A percentile compares a stretch with the other conserved stretches of the same genome.
Evolutionary conservation across 306 rosid genomes (phyloP).

Genomic region (Dryas alaskensis): DNA sequence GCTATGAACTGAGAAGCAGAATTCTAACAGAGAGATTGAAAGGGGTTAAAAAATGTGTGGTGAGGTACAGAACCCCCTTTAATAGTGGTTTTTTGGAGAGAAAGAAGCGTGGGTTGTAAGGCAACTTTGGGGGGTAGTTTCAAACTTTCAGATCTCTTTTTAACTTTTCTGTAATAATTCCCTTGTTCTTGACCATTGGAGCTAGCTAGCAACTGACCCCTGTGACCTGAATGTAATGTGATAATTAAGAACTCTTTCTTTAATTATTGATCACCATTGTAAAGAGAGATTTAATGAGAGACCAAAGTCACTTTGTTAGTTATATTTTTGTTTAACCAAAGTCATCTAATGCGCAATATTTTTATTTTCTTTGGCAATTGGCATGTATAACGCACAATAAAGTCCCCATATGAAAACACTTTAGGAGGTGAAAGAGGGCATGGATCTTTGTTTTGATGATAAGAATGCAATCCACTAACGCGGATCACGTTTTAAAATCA

Average conservation of each 20-base stretch:
- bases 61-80: constrained; percentile 32
- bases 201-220: constrained; percentile 44
- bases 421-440: neutral
- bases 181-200: constrained; percentile 26
- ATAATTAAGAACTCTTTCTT: constrained; percentile 12
- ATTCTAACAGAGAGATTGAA: constrained; percentile 12
- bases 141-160: constrained; percentile 35
- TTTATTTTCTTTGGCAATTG: too few species aligned
- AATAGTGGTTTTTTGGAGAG: constrained; percentile 38
- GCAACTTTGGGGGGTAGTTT: constrained; percentile 40
- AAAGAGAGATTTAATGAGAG: constrained; percentile 1
- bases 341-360: neutral
- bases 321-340: constrained; percentile 26
- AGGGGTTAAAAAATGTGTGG: constrained; percentile 29
- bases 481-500: too few species aligned
- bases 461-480: too few species aligned
- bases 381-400: too few species aligned
- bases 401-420: too few species aligned
- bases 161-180: constrained; percentile 30
- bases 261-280: constrained; percentile 8
- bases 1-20: constrained; percentile 19
- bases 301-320: constrained; percentile 23
- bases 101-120: constrained; percentile 55
- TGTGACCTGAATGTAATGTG: constrained; percentile 39
- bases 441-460: too few species aligned